These are phyloP conservation scores for Periglandula ipomoeae DNA, from an alignment of 2,329 filamentous ascomycete species.

Conservation along the genomic window DNA sequence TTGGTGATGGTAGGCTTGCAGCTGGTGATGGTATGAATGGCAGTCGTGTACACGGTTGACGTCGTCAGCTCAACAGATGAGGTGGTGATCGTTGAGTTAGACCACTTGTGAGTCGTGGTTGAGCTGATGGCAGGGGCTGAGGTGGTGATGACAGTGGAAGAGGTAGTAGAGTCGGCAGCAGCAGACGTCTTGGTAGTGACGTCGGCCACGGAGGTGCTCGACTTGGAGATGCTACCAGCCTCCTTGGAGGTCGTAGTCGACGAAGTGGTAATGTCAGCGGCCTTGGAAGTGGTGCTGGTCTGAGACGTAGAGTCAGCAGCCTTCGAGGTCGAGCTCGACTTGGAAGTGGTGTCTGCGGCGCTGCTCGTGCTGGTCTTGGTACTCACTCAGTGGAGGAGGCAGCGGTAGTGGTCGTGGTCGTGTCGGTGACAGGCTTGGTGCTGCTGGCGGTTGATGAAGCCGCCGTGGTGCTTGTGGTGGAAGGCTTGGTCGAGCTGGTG, in stretches of 20 bases:
- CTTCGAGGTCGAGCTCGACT: background rate
- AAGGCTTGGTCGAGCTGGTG: too few species aligned
- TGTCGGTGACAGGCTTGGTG: background rate
- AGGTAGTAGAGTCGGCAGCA: too few species aligned
- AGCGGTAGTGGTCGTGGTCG: background rate
- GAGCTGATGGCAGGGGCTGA: too few species aligned
- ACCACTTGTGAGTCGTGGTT: background rate
- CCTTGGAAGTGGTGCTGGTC: too few species aligned
- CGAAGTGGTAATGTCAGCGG: too few species aligned
- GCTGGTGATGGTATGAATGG: constrained; percentile 38
- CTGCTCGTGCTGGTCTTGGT: background rate
- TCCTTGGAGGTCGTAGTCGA: too few species aligned
- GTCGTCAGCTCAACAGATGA: too few species aligned
- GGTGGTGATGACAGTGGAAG: too few species aligned
- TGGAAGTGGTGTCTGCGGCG: background rate
- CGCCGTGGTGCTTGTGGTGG: too few species aligned
- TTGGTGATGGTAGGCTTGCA: constrained; percentile 34
- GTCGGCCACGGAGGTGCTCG: too few species aligned
- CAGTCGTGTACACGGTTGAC: constrained; percentile 25
- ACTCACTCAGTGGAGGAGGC: background rate
- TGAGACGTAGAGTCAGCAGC: too few species aligned
- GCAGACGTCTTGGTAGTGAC: background rate
- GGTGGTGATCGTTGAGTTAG: constrained; percentile 17
- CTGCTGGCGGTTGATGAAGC: background rate
- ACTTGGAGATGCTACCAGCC: too few species aligned